Evolutionary conservation across 306 rosid species (phyloP).

Genomic region (Carpinus viminea): DNA sequence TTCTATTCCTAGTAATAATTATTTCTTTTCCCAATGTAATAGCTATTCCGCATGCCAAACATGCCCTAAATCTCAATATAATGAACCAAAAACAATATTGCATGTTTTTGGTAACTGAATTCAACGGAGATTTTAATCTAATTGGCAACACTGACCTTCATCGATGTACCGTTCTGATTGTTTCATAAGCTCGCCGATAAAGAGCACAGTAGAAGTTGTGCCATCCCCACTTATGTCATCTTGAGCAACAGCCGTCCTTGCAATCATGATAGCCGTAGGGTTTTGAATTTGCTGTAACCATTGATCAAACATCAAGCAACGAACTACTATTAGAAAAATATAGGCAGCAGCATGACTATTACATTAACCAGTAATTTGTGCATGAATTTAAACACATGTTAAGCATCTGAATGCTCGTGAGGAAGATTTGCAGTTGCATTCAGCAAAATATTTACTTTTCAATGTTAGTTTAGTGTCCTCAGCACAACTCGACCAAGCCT

Average conservation of each 20-base stretch:
- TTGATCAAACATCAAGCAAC: background rate
- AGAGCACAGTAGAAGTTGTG: constrained; percentile 89
- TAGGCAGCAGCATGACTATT: background rate
- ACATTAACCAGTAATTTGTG: background rate
- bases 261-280: constrained; percentile 98
- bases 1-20: too few relatives aligned
- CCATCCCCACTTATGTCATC: constrained; percentile 97
- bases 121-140: background rate
- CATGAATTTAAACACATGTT: background rate
- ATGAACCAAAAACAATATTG: background rate
- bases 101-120: background rate
- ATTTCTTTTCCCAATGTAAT: too few relatives aligned
- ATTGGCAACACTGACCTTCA: constrained; percentile 56
- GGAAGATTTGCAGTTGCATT: background rate
- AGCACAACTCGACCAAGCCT: too few relatives aligned
- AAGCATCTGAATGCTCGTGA: background rate
- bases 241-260: constrained; percentile 95
- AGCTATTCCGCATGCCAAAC: too few relatives aligned
- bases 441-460: background rate
- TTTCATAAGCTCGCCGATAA: constrained; percentile 97
- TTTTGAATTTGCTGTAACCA: constrained; percentile 88
- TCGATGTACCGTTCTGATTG: constrained; percentile 89
- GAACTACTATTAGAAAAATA: background rate
- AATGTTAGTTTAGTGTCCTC: background rate
- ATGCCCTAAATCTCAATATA: background rate